These are phyloP conservation scores for Lonicera japonica DNA, from an alignment of 129 eudicot species.

Conservation along the genomic window DNA sequence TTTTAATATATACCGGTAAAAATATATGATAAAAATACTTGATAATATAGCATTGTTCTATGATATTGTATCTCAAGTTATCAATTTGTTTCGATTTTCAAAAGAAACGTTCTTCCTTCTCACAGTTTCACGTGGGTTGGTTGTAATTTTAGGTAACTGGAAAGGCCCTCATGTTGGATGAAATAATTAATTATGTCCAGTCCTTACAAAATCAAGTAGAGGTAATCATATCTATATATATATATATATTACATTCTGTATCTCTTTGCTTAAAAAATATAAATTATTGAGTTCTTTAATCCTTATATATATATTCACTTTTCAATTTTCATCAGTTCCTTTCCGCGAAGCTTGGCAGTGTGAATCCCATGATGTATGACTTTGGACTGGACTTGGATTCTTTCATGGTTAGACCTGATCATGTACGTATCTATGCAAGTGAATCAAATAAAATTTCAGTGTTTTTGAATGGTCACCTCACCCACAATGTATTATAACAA, in stretches of 20 bases:
- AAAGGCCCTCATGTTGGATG: conserved; percentile 99
- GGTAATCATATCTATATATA: conserved; percentile 26
- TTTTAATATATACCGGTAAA: too few species aligned
- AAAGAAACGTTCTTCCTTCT: too few species aligned
- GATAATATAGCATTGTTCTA: too few species aligned
- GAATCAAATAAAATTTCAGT: too few species aligned
- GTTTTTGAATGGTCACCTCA: too few species aligned
- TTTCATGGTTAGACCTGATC: conserved; percentile 59
- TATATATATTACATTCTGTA: neutral
- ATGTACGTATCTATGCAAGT: too few species aligned
- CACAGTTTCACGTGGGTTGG: conserved; percentile 61
- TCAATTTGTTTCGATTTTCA: too few species aligned
- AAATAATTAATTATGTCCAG: conserved; percentile 92
- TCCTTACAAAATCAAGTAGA: conserved; percentile 98
- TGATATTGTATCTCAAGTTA: too few species aligned
- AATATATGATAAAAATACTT: too few species aligned
- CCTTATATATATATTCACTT: too few species aligned
- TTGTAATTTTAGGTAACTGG: conserved; percentile 75
- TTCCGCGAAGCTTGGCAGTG: conserved; percentile 76
- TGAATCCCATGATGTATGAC: conserved; percentile 76
- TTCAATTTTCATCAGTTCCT: conserved; percentile 61
- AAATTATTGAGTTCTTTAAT: neutral
- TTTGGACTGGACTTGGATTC: conserved; percentile 79
- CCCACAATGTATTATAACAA: too few species aligned
- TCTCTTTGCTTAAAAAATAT: neutral